Evolutionary conservation across 2,329 filamentous ascomycete genomes (phyloP).

Genomic region (Trichophyton simii): DNA sequence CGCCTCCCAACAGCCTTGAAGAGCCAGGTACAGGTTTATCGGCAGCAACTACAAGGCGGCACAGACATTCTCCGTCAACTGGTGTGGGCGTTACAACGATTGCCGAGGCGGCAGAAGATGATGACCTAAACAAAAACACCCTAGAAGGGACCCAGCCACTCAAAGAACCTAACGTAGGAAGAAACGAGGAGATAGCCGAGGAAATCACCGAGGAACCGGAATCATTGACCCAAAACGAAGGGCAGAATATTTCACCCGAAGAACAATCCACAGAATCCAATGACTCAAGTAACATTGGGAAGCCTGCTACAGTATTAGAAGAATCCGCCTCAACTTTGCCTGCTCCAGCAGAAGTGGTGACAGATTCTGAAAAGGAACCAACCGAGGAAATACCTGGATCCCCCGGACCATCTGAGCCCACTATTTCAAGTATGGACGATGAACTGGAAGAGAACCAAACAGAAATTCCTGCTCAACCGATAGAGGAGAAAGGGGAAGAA

Average conservation of each 20-base stretch:
- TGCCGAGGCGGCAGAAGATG: constrained; percentile 46
- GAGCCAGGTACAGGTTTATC: constrained; percentile 3
- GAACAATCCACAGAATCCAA: neutral
- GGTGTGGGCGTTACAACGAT: constrained; percentile 65
- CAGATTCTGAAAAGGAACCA: neutral
- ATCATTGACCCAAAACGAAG: neutral
- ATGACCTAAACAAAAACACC: constrained; percentile 9
- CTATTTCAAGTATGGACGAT: neutral
- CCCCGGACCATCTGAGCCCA: neutral
- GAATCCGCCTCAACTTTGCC: neutral
- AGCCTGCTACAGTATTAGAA: neutral
- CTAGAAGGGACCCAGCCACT: neutral
- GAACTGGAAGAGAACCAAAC: neutral
- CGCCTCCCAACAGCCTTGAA: constrained; percentile 13
- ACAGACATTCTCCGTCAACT: constrained; percentile 54
- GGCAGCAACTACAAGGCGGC: constrained; percentile 60
- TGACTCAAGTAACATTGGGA: neutral
- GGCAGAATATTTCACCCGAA: neutral
- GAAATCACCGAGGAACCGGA: neutral
- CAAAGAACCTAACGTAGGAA: neutral
- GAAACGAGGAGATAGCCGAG: neutral
- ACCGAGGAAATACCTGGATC: neutral
- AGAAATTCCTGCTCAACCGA: neutral
- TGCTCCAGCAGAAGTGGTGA: neutral
- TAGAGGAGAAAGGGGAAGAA: neutral